phyloP scores from a whole-genome alignment of 352 stramenopile species.

The Globisporangium polare region DNA sequence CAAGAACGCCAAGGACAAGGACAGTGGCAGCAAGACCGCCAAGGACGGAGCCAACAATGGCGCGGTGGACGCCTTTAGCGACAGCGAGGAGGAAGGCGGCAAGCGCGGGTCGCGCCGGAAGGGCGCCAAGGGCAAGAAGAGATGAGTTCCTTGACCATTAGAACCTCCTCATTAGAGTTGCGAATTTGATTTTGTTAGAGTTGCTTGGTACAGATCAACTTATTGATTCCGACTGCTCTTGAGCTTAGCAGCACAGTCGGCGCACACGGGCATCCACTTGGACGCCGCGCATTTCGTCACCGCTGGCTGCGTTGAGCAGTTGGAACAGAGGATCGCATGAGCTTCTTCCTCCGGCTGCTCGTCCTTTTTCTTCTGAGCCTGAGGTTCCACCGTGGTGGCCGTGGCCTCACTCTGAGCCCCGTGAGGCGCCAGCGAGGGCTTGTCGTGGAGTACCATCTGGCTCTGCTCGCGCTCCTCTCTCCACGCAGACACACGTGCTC shows the following conservation, averaged over 20 bases:
- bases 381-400: neutral
- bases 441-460: conserved; percentile 64
- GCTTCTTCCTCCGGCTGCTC: conserved; percentile 26
- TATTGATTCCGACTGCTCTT: conserved; percentile 31
- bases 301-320: conserved; percentile 44
- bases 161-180: neutral
- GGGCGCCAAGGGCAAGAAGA: conserved; percentile 18
- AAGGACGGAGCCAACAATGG: neutral
- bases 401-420: neutral
- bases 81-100: conserved; percentile 14
- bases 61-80: neutral
- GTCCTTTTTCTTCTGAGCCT: conserved; percentile 8
- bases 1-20: conserved; percentile 29
- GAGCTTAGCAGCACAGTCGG: conserved; percentile 41
- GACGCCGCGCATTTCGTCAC: conserved; percentile 77
- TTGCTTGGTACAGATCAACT: neutral
- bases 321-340: conserved; percentile 56
- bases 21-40: conserved; percentile 29
- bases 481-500: conserved; percentile 53
- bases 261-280: conserved; percentile 85
- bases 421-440: conserved; percentile 6
- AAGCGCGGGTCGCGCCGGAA: conserved; percentile 13
- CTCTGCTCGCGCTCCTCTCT: conserved; percentile 69
- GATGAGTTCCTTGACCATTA: conserved; percentile 2
- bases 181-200: neutral